Percentiles rank a stretch among this genome's conserved stretches.
phyloP scores from a whole-genome alignment of 2,329 filamentous ascomycete genomes.

The Akanthomyces muscarius region DNA sequence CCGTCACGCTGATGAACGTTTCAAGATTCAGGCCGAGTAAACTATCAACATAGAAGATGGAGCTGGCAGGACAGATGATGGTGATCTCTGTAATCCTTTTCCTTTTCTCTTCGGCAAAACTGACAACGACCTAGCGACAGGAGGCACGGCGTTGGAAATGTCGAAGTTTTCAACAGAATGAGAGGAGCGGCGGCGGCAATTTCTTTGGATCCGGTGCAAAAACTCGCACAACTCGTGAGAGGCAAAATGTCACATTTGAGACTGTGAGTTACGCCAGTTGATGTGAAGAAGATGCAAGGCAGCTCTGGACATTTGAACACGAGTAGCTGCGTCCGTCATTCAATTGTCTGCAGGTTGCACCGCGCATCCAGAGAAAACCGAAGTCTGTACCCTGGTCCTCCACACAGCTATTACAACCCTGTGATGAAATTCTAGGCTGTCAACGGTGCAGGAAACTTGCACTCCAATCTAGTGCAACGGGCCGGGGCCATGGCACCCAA shows the following conservation, averaged over 20 bases:
- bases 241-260: background rate
- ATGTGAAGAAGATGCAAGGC: background rate
- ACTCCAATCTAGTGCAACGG: background rate
- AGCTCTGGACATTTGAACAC: background rate
- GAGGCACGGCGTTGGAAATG: background rate
- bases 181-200: background rate
- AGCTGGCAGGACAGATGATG: background rate
- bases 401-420: background rate
- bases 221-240: too few species aligned
- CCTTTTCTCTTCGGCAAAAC: constrained; percentile 6
- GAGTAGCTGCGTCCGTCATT: background rate
- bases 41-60: background rate
- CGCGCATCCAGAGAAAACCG: background rate
- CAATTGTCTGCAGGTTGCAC: background rate
- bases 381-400: background rate
- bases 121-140: background rate
- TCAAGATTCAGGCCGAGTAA: background rate
- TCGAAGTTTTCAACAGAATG: background rate
- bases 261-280: background rate
- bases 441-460: background rate
- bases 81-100: background rate
- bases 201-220: too few species aligned
- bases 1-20: constrained; percentile 1
- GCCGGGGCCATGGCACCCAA: background rate
- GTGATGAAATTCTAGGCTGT: background rate